Conservation (phyloP, 306 rosid genomes). For the Lathyrus sativus region DNA sequence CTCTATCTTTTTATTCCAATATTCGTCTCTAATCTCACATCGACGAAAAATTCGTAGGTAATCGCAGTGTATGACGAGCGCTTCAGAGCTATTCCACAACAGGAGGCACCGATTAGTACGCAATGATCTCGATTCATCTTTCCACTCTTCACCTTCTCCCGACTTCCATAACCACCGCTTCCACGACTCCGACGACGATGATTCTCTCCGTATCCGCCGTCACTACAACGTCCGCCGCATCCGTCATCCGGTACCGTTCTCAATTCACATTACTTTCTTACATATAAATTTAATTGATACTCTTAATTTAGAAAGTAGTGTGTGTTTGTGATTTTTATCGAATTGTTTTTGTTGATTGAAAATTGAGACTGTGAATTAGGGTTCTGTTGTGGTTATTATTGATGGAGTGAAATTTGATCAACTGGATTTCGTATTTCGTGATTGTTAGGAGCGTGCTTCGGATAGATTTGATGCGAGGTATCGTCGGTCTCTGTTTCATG, state of each 20-base stretch:
- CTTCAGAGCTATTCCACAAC: conserved; percentile 71
- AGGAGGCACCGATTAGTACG: conserved; percentile 85
- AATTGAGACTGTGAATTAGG: too few relatives aligned
- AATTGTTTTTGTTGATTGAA: neutral
- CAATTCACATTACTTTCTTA: neutral
- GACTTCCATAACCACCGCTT: conserved; percentile 37
- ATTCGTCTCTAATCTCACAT: neutral
- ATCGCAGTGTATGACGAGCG: conserved; percentile 84
- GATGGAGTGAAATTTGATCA: too few relatives aligned
- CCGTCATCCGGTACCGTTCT: conserved; percentile 43
- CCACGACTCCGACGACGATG: conserved; percentile 51
- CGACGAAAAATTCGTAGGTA: neutral
- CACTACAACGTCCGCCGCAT: conserved; percentile 44
- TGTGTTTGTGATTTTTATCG: neutral
- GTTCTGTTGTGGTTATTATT: too few relatives aligned
- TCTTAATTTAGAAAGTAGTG: too few relatives aligned
- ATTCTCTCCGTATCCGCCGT: conserved; percentile 56
- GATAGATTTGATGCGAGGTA: conserved; percentile 48
- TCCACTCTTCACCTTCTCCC: conserved; percentile 41
- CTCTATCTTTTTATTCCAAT: too few relatives aligned
- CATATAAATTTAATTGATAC: neutral
- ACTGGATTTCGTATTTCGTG: neutral
- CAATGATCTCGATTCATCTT: conserved; percentile 38
- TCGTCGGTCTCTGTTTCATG: conserved; percentile 39
- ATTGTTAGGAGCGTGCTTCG: conserved; percentile 52